Percentiles rank a stretch among this genome's conserved stretches.
phyloP scores from a whole-genome alignment of 441 rosid genomes.

The Gossypium davidsonii region DNA sequence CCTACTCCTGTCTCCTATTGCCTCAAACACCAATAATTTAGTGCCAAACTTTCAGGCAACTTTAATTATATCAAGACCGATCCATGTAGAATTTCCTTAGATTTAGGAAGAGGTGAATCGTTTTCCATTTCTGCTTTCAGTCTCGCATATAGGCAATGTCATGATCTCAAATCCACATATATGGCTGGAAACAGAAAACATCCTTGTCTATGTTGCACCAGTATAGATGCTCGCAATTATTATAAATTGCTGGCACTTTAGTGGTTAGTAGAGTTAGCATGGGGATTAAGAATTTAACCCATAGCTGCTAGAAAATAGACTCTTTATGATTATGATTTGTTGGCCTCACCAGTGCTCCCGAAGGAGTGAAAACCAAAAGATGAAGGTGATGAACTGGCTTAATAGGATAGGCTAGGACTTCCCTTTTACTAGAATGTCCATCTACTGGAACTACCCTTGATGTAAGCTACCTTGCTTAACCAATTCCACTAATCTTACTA shows the following conservation, averaged over 20 bases:
- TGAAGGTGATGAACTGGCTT: not conserved
- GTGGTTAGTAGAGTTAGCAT: not conserved
- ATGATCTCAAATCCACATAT: not conserved
- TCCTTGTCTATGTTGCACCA: not conserved
- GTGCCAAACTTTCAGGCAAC: not conserved
- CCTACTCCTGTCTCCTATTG: not conserved
- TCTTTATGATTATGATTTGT: not conserved
- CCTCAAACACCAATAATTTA: not conserved
- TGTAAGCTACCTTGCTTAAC: not conserved
- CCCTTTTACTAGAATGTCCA: not conserved
- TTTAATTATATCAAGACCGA: not conserved
- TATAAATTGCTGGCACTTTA: not conserved
- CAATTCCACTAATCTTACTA: not conserved
- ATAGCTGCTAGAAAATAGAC: not conserved
- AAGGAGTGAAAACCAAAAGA: not conserved
- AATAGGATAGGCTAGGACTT: not conserved
- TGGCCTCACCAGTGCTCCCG: not conserved
- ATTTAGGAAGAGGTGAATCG: not conserved
- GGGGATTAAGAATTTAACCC: not conserved
- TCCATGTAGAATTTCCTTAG: not conserved
- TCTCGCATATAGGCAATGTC: not conserved
- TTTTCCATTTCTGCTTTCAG: not conserved
- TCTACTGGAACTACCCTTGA: not conserved
- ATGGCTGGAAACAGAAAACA: not conserved
- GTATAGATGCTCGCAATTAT: not conserved